Base-by-base conservation (phyloP, 202 grass and related monocot genomes). In the Zizania palustris region DNA sequence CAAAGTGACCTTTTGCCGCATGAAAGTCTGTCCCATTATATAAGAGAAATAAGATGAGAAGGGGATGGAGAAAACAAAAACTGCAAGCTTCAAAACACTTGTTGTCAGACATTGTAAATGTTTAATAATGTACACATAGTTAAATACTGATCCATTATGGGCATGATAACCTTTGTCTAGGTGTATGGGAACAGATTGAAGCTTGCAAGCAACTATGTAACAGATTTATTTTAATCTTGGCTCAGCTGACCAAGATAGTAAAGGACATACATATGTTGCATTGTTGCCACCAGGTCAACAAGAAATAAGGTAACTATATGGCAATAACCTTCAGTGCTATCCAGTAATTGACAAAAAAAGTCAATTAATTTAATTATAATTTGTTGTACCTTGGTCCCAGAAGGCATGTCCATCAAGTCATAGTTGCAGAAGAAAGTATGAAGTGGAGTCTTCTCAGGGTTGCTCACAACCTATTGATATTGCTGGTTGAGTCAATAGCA, bases 371-470 rank as follows among this genome's bases (percentile, higher is more conserved):
- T 12, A 7, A 22, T 13, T 6, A 3, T 4, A 9, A 20, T 11
- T 19, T 28, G 28, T 8, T 43, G 19, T 83, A 99, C 96, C 92
- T 99, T 99, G 55, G 96, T 99, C 82, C 92, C 92, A 69, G 83
- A 79, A 59, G 96, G 96, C 96, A 99, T 99, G 81, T 99, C 96
- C 75, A 77, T 96, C 60, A 99, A 90, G 82, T 99, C 96, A 22
- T 99, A 99, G 79, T 82, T 96, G 86, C 92, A 99, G 76, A 99
- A 91, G 82, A 99, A 99, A 48, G 96, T 91, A 63, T 99, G 96
- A 7, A 99, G 81, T 45, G 96, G 96, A 71, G 96, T 99, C 83
- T 86, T 96, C 80, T 99, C 96, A 2, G 96, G 96, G 78, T 99
- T 99, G 72, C 96, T 99, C 22, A 99, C 82, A 43, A 99, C 91